Evolutionary conservation across 306 rosid species (phyloP).

Genomic region (Glycine soja): DNA sequence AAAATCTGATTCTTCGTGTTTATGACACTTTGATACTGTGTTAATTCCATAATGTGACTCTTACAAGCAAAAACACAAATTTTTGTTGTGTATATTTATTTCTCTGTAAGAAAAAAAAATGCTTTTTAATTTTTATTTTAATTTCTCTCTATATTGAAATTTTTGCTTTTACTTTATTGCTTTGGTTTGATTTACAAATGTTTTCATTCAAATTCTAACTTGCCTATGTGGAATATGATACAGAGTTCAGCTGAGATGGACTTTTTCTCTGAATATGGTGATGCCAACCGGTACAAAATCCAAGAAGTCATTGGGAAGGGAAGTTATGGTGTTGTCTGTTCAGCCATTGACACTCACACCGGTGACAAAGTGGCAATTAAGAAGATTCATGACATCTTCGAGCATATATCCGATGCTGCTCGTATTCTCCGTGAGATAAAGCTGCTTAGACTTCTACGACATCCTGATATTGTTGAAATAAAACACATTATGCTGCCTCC

Average conservation of each 20-base stretch:
- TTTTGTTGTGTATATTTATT: no score
- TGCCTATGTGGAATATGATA: conserved; percentile 29
- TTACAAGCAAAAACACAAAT: no score
- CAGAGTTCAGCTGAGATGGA: conserved; percentile 88
- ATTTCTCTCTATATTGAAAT: no score
- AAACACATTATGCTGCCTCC: conserved; percentile 97
- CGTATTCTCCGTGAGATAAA: conserved; percentile 99
- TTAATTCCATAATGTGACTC: no score
- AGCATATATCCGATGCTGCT: conserved; percentile 95
- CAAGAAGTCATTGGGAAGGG: conserved; percentile 98
- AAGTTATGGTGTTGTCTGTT: conserved; percentile 97
- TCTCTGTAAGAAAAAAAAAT: no score
- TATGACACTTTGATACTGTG: no score
- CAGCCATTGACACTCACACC: conserved; percentile 88
- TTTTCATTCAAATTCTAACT: conserved; percentile 32
- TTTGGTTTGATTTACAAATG: conserved; percentile 17
- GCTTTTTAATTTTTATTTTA: no score
- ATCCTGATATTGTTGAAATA: conserved; percentile 97
- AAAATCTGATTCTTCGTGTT: no score
- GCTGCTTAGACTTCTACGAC: conserved; percentile 92
- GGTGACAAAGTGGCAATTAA: conserved; percentile 94
- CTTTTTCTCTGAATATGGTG: conserved; percentile 96
- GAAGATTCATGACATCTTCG: conserved; percentile 93
- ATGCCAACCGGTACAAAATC: conserved; percentile 90
- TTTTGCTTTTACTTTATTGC: conserved; percentile 5